Percentiles rank a stretch among this genome's conserved stretches.
Evolutionary conservation across 805 yeast genomes (phyloP).

Genomic region (Yarrowia hollandica): DNA sequence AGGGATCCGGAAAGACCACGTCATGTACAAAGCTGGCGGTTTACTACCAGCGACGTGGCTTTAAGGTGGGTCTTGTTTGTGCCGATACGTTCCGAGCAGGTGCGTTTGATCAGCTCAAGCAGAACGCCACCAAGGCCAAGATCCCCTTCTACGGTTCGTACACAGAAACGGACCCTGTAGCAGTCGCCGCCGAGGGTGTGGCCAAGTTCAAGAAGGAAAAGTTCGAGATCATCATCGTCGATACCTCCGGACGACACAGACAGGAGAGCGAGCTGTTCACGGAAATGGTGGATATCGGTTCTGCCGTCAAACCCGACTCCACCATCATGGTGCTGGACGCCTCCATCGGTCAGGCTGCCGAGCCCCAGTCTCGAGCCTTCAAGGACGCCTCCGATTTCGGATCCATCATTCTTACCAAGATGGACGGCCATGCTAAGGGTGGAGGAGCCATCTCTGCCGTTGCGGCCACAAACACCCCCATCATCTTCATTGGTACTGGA

Average conservation of each 20-base stretch:
- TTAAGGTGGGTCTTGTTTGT: slow-evolving; percentile 93
- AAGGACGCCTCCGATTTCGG: slow-evolving; percentile 93
- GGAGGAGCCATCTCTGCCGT: slow-evolving; percentile 99
- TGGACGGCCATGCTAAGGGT: slow-evolving; percentile 99
- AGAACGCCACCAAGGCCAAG: slow-evolving; percentile 92
- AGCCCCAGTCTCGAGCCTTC: slow-evolving; percentile 89
- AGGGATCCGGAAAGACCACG: slow-evolving; percentile 98
- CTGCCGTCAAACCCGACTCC: slow-evolving; percentile 87
- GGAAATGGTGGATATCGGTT: slow-evolving; percentile 92
- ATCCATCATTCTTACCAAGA: slow-evolving; percentile 87
- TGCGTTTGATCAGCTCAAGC: slow-evolving; percentile 97
- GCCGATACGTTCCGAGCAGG: slow-evolving; percentile 99
- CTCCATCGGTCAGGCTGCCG: slow-evolving; percentile 97
- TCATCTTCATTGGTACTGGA: slow-evolving; percentile 96
- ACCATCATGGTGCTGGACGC: slow-evolving; percentile 98
- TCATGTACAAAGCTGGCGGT: slow-evolving; percentile 96
- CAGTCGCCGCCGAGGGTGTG: slow-evolving; percentile 89
- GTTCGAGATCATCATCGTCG: slow-evolving; percentile 91
- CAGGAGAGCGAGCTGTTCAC: slow-evolving; percentile 89
- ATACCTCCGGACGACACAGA: slow-evolving; percentile 96
- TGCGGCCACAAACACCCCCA: slow-evolving; percentile 94
- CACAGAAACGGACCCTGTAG: slow-evolving; percentile 93
- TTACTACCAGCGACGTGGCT: slow-evolving; percentile 88
- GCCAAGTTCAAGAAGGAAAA: slow-evolving; percentile 85
- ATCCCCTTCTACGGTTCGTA: slow-evolving; percentile 95